Evolutionary conservation across 306 rosid species (phyloP).

Genomic region (Mimosa pudica): DNA sequence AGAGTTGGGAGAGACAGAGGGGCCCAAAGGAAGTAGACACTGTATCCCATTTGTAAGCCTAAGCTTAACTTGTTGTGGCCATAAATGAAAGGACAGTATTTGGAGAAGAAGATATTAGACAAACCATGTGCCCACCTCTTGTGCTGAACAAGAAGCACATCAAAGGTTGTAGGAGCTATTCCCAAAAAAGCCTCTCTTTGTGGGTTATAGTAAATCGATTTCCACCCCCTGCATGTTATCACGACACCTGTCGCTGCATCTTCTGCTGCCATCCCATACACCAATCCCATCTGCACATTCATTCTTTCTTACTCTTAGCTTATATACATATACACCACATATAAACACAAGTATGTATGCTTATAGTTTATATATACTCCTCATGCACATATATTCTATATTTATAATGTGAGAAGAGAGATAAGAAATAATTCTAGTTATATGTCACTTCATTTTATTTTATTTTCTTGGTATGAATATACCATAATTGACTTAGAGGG

Average conservation of each 20-base stretch:
- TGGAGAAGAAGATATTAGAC: constrained; percentile 63
- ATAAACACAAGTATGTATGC: background rate
- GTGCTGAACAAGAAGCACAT: constrained; percentile 48
- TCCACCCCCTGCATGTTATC: constrained; percentile 75
- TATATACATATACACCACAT: background rate
- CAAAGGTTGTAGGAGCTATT: constrained; percentile 64
- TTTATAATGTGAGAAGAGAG: too few relatives aligned
- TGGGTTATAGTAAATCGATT: constrained; percentile 70
- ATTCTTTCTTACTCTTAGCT: background rate
- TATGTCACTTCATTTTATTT: too few relatives aligned
- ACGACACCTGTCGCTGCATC: constrained; percentile 60
- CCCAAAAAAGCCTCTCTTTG: constrained; percentile 59
- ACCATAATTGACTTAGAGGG: too few relatives aligned
- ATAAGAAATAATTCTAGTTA: too few relatives aligned
- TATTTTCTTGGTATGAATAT: too few relatives aligned
- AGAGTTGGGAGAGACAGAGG: constrained; percentile 61
- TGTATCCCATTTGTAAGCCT: constrained; percentile 67
- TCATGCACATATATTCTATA: too few relatives aligned
- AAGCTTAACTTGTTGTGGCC: constrained; percentile 61
- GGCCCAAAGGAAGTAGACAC: constrained; percentile 66
- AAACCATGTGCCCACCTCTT: constrained; percentile 72
- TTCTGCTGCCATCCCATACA: constrained; percentile 70
- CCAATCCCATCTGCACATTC: constrained; percentile 59
- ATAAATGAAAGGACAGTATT: constrained; percentile 75
- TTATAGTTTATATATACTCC: too few relatives aligned